Evolutionary conservation across 2,329 filamentous ascomycete genomes (phyloP).

Genomic region (Penicillium brasilianum): DNA sequence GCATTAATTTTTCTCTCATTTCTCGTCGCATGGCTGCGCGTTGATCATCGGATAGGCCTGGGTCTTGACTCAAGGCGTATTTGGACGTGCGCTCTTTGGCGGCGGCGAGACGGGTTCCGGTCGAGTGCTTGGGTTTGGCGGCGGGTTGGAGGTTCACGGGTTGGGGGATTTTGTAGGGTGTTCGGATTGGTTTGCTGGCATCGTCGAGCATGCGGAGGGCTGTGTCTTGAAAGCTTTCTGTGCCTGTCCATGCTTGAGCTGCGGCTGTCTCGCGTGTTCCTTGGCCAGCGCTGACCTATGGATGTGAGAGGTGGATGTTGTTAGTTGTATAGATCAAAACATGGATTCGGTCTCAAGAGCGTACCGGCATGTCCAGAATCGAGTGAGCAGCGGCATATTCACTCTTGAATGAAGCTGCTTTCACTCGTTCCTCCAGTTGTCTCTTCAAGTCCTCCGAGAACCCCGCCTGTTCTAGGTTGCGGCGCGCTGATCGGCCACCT

Average conservation of each 20-base stretch:
- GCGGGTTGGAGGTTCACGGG: conserved; percentile 54
- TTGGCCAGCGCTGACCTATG: conserved; percentile 63
- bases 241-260: conserved; percentile 76
- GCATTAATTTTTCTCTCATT: conserved; percentile 79
- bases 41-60: conserved; percentile 71
- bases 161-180: conserved; percentile 48
- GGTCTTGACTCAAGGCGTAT: conserved; percentile 60
- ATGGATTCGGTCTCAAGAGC: conserved; percentile 8
- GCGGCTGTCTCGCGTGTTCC: conserved; percentile 72
- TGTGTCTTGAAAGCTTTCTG: conserved; percentile 74
- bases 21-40: conserved; percentile 72
- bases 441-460: conserved; percentile 66
- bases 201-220: conserved; percentile 79
- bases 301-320: neutral
- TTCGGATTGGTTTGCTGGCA: conserved; percentile 61
- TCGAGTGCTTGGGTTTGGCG: conserved; percentile 49
- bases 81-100: conserved; percentile 64
- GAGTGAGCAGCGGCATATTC: conserved; percentile 61
- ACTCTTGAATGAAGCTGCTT: conserved; percentile 59
- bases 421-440: conserved; percentile 63
- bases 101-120: conserved; percentile 59
- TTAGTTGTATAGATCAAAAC: conserved; percentile 2
- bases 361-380: conserved; percentile 58
- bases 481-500: conserved; percentile 60
- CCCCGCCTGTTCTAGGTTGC: conserved; percentile 64